Evolutionary conservation across 441 rosid genomes (phyloP).

Genomic region (Pelargonium myrrhifolium): DNA sequence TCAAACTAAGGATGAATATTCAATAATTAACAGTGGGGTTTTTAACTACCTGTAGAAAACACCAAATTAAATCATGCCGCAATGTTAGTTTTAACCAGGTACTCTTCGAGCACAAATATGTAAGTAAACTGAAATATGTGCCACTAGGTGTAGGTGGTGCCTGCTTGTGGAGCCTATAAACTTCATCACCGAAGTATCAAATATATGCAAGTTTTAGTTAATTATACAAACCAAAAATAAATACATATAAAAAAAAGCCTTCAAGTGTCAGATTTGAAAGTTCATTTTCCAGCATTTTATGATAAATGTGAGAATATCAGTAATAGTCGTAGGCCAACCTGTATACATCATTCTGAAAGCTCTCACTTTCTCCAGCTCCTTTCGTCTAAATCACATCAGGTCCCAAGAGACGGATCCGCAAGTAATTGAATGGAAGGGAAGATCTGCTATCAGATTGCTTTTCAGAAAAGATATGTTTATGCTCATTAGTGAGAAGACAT

Average conservation of each 20-base stretch:
- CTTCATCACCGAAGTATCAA: neutral
- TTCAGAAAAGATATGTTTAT: neutral
- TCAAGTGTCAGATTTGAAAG: neutral
- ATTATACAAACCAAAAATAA: neutral
- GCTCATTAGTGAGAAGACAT: neutral
- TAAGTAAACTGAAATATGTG: neutral
- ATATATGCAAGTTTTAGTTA: neutral
- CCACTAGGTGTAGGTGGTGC: neutral
- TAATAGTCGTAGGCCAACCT: neutral
- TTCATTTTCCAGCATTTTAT: neutral
- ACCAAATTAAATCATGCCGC: neutral
- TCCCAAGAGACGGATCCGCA: neutral
- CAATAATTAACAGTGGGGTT: no score
- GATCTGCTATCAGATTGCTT: conserved; percentile 1
- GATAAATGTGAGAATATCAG: neutral
- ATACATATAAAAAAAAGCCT: neutral
- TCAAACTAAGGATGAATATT: no score
- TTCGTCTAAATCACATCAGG: neutral
- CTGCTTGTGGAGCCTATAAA: neutral
- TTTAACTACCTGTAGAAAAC: no score
- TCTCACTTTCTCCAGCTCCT: neutral
- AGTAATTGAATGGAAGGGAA: neutral
- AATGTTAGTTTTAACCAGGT: neutral
- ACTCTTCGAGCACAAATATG: neutral
- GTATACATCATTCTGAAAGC: neutral